phyloP scores from a whole-genome alignment of 2,329 filamentous ascomycete genomes.

The Aureobasidium sp. region DNA sequence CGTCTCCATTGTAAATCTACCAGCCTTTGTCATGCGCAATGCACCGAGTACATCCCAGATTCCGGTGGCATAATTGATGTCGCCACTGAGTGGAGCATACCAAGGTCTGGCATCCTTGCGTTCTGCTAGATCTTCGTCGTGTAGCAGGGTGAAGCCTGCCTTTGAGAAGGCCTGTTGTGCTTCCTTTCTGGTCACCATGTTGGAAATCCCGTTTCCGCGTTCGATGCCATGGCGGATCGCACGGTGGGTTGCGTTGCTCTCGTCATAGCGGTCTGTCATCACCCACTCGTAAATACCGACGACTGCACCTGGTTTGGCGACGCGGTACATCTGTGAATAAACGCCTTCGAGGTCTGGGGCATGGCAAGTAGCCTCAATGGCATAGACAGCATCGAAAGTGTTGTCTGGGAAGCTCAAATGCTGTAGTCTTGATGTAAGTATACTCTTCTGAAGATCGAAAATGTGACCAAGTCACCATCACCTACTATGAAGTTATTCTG shows the following conservation, averaged over 20 bases:
- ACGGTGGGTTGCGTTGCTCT: constrained; percentile 75
- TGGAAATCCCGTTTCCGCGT: constrained; percentile 91
- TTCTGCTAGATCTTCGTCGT: constrained; percentile 80
- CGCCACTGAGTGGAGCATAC: constrained; percentile 88
- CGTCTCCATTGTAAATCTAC: constrained; percentile 67
- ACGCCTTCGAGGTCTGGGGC: constrained; percentile 84
- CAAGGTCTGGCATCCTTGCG: constrained; percentile 71
- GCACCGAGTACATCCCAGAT: constrained; percentile 75
- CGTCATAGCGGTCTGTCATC: constrained; percentile 94
- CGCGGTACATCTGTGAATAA: constrained; percentile 89
- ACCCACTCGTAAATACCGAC: constrained; percentile 99
- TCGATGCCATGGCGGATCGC: constrained; percentile 91
- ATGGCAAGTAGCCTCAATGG: constrained; percentile 94
- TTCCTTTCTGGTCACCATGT: constrained; percentile 86
- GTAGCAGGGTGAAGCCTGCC: constrained; percentile 76
- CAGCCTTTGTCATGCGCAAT: constrained; percentile 80
- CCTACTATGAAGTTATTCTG: constrained; percentile 93
- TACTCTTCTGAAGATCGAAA: not conserved
- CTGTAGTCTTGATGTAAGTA: constrained; percentile 32
- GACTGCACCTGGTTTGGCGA: constrained; percentile 88
- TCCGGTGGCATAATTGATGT: constrained; percentile 73
- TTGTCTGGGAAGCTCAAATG: constrained; percentile 94
- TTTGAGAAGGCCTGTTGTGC: constrained; percentile 74
- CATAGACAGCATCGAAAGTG: constrained; percentile 93
- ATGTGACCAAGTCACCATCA: not conserved